Evolutionary conservation across 352 stramenopile genomes (phyloP), one percentile per base, ranked within the genome.

Genomic region (Pythium pyrilobum): DNA sequence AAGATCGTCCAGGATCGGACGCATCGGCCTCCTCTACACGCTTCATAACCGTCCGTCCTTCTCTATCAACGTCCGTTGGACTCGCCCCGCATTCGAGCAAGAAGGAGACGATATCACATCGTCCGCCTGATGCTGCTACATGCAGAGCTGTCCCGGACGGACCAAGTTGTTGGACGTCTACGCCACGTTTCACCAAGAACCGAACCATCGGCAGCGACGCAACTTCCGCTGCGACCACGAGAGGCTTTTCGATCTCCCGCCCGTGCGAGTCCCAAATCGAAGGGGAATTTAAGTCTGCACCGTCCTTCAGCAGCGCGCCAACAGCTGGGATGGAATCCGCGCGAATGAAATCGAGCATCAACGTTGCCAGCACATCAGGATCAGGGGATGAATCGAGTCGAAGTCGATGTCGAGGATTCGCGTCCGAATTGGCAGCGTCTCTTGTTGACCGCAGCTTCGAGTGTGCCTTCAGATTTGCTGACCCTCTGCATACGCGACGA

Each of bases 81-180:
- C 74, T 82, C 6, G 83, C 78, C 28, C 83, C 83, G 58, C 81
- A 91, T 50, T 92, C 72, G 32, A 94, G 48, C 2, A 94, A 53
- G 56, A 92, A 87, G 4, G 77, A 79, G 25, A 86, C 72, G 0
- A 92, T 51, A 52, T 92, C 73, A 64, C 83, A 94, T n/a, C 83
- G 77, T 9, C 77, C 74, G 18, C 49, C 58, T 29, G 57, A 56
- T 10, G 74, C 79, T 21, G 81, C 83, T 23, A 87, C 66, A 34
- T 94, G 83, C 5, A 94, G 65, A 21, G 81, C 75, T 11, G 77
- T 89, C 3, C 78, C 81, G 12, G 59, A 60, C 2, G 68, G 57
- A 28, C 77, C 75, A 10, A 68, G 60, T 31, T 82, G 70, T 24
- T 85, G 75, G 20, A 92, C 66, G 40, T 92, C 81, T 21, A 79